These are phyloP conservation scores for Neurospora cerealis DNA, from an alignment of 495 filamentous ascomycete genomes.

Conservation along the genomic window DNA sequence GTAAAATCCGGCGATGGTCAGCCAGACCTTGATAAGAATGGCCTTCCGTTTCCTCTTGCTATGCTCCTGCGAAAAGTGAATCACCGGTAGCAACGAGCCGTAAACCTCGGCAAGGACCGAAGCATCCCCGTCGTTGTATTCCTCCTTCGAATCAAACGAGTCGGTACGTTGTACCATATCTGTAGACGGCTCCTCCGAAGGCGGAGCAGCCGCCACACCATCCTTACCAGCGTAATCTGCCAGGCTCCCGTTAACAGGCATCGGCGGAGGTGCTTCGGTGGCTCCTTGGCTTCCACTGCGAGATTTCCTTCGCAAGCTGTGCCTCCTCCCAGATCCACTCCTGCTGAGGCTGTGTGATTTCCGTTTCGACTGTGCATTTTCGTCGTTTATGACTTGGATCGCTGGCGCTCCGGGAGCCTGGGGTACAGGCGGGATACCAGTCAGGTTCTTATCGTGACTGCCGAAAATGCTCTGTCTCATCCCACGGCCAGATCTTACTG, in stretches of 20 bases:
- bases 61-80: slow-evolving; percentile 41
- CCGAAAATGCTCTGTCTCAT: slow-evolving; percentile 20
- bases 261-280: background rate
- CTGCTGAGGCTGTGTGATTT: slow-evolving; percentile 28
- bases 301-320: slow-evolving; percentile 37
- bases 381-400: slow-evolving; percentile 30
- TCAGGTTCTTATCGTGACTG: slow-evolving; percentile 18
- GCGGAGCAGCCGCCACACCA: background rate
- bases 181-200: background rate
- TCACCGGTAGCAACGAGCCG: slow-evolving; percentile 29
- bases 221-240: background rate
- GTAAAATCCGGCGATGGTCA: slow-evolving; percentile 80
- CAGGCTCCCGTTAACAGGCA: background rate
- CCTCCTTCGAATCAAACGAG: slow-evolving; percentile 17
- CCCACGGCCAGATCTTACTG: slow-evolving; percentile 27
- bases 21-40: slow-evolving; percentile 72
- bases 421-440: slow-evolving; percentile 13
- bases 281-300: slow-evolving; percentile 26
- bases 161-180: slow-evolving; percentile 17
- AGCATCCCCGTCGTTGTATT: slow-evolving; percentile 3
- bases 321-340: slow-evolving; percentile 31
- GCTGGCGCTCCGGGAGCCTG: slow-evolving; percentile 24
- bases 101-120: background rate
- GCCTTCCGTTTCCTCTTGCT: slow-evolving; percentile 47
- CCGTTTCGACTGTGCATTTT: slow-evolving; percentile 22